Evolutionary conservation across 164 flowering plant species (phyloP), one percentile per base, ranked within the genome.

Genomic region (Kingdonia uniflora): DNA sequence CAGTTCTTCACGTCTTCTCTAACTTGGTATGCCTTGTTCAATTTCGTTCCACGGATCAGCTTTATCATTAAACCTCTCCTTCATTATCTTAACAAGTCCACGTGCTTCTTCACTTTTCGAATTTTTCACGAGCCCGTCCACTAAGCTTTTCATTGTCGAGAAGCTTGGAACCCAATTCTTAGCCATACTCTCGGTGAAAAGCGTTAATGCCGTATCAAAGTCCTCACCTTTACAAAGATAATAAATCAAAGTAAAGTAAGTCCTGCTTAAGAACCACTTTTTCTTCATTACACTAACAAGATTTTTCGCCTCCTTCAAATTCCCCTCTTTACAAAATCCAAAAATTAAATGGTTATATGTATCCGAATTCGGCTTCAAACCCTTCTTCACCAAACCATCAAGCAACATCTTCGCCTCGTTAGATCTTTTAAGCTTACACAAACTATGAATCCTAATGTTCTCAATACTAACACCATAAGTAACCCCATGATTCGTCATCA

Each of bases 91-190:
- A 21, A 87, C 55, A 39, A 85, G 58, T 38, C 73, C 80, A 46
- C 61, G 51, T 0, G 96, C 97, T 66, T 81, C 84, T 1, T 73
- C 82, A 23, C 74, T 76, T 61, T 77, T 82, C 0, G 69, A 69
- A 51, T 49, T 66, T 46, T 76, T 67, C 17, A 66, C 87, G 45
- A 91, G 82, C 52, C 97, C 97, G 42, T 77, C 67, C 14, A 87
- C 86, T 11, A 87, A 80, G 1, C 57, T 25, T 71, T 75, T 85
- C 92, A 85, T 85, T 19, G 80, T 77, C 2, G 78, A 5, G 43
- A 81, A 68, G 52, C 71, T 75, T 0, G 97, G 97, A 43, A 85
- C 61, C 96, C 95, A 87, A 19, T 64, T 70, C 64, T 76, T 83
- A 43, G 20, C 70, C 57, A 79, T 67, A 60, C 89, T 66, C 65